Evolutionary conservation across 768 basidiomycete species (phyloP), one percentile per base, ranked within the genome.

Genomic region (Galerina marginata): DNA sequence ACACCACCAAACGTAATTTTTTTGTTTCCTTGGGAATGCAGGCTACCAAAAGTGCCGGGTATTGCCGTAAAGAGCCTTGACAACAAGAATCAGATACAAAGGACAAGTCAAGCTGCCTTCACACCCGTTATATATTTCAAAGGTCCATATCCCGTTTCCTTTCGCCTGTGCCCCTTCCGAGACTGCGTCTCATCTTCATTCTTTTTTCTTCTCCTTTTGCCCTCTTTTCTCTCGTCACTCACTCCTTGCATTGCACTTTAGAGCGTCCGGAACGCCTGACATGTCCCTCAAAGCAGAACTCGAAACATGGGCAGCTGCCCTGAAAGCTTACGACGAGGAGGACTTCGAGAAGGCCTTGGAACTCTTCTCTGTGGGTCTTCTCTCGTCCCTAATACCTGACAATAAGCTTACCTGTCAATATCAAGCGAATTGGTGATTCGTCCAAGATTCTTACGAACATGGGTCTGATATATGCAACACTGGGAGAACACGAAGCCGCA

Each of bases 401-500:
- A 44, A 25, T 15, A 52, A 57, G 49, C 36, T 53, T 39, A 58
- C 65, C 62, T 63, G 23, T 39, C 42, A 54, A 40, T 47, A 2
- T 61, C 46, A 33, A 91, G 86, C 75, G 77, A 43, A 96, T 97
- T 66, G 90, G 88, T 2, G 92, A 95, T 71, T 89, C 88, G 20
- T 93, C 92, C 61, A 95, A 95, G 79, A 93, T 97, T 68, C 84
- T 92, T 60, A 92, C 91, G 47, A 97, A 97, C 72, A 92, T 97
- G 79, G 96, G 92, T 12, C 81, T 98, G 59, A 95, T 99, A 70
- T 91, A 92, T 65, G 95, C 96, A 46, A 96, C 94, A 39, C 81
- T 95, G 12, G 92, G 95, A 63, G 89, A 93, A 70, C 95, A 96
- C 69, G 88, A 91, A 71, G 81, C 85, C 11, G 95, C 95, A 48